Conservation (phyloP, 345 rosid species). For the Syzygium aromaticum region DNA sequence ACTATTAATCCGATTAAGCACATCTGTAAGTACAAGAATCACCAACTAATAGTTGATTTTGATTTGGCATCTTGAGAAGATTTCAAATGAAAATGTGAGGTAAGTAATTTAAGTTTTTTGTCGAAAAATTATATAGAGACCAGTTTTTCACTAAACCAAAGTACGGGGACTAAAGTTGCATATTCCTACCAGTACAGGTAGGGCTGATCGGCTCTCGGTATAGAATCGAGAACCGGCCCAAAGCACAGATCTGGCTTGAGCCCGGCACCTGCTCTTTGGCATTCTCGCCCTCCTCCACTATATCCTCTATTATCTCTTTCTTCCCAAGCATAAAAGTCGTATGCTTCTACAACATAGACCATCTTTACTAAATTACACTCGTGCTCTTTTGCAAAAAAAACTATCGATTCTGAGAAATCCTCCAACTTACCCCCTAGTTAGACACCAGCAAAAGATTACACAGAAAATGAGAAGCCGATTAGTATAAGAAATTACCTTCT, state of each 20-base stretch:
- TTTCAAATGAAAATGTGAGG: not conserved
- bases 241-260: not conserved
- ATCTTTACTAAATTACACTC: not conserved
- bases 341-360: not conserved
- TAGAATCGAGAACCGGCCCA: not conserved
- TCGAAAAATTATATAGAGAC: not conserved
- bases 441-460: not conserved
- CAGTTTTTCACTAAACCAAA: not conserved
- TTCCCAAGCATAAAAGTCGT: not conserved
- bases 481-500: not conserved
- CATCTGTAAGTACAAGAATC: not conserved
- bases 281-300: not conserved
- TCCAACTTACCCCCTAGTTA: not conserved
- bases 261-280: not conserved
- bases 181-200: conserved; percentile 10
- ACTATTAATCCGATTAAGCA: not conserved
- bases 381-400: not conserved
- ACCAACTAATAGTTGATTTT: not conserved
- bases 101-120: not conserved
- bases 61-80: not conserved
- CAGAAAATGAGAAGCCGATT: not conserved
- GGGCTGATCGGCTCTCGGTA: not conserved
- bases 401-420: not conserved
- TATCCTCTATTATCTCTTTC: not conserved
- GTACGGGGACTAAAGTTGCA: not conserved